Percentiles rank a stretch among this genome's conserved stretches.
Evolutionary conservation across 2,329 filamentous ascomycete species (phyloP).

Genomic region (Apiospora malaysiana): DNA sequence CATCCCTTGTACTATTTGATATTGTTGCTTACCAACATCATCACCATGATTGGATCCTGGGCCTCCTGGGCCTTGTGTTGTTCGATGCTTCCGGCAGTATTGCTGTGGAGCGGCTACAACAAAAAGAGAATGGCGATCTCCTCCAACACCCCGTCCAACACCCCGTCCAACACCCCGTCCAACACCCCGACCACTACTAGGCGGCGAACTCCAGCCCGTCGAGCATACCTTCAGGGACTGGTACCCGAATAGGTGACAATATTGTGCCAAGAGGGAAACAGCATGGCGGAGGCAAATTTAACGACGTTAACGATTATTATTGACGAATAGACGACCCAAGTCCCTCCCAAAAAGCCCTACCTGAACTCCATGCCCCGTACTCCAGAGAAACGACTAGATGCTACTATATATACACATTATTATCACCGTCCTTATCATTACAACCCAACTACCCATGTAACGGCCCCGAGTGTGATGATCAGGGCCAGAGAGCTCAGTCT

Average conservation of each 20-base stretch:
- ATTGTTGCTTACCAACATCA: background rate
- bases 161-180: no score
- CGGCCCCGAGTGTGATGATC: background rate
- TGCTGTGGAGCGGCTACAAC: background rate
- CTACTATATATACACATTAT: background rate
- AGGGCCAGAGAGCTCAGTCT: background rate
- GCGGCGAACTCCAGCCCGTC: background rate
- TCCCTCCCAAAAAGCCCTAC: no score
- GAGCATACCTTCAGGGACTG: background rate
- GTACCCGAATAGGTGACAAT: background rate
- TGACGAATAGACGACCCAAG: background rate
- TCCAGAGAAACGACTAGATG: background rate
- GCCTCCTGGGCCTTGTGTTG: background rate
- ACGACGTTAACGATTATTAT: background rate
- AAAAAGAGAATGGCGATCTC: background rate
- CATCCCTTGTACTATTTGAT: background rate
- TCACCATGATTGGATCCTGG: background rate
- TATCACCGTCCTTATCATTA: background rate
- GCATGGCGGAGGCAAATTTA: background rate
- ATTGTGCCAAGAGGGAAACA: background rate
- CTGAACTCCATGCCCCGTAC: background rate
- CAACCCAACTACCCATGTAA: background rate
- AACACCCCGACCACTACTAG: background rate
- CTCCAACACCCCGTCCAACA: background rate
- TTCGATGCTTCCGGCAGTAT: background rate